Evolutionary conservation across 345 rosid species (phyloP).

Genomic region (Hypericum androsaemum): DNA sequence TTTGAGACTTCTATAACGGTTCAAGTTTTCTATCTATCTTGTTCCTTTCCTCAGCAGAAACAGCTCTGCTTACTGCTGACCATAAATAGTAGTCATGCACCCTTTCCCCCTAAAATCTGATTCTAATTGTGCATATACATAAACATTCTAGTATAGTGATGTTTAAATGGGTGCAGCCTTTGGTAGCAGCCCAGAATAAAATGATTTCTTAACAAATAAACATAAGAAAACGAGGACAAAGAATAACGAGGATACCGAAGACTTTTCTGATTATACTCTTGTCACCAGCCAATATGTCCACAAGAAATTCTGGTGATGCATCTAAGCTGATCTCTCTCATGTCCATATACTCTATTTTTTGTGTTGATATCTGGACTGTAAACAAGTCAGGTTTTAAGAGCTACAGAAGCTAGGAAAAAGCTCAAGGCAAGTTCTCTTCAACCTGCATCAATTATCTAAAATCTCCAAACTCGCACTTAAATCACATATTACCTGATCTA

Average conservation of each 20-base stretch:
- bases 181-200: not conserved
- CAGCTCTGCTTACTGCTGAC: too few species aligned
- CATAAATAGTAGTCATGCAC: too few species aligned
- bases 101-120: too few species aligned
- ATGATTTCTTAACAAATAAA: not conserved
- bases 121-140: too few species aligned
- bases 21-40: too few species aligned
- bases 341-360: constrained; percentile 66
- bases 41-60: too few species aligned
- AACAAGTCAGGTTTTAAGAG: constrained; percentile 67
- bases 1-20: too few species aligned
- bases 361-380: constrained; percentile 96
- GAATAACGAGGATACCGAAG: constrained; percentile 49
- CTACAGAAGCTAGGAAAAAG: constrained; percentile 21
- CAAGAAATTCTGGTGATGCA: constrained; percentile 49
- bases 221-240: not conserved
- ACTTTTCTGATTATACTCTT: constrained; percentile 68
- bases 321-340: constrained; percentile 48
- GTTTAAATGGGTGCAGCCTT: too few species aligned
- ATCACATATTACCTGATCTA: constrained; percentile 47
- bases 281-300: constrained; percentile 62
- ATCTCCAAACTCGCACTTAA: not conserved
- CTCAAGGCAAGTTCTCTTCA: constrained; percentile 3
- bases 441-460: not conserved
- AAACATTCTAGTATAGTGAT: too few species aligned